phyloP scores from a whole-genome alignment of 1,284 basidiomycete species.

The Hemileia vastatrix region DNA sequence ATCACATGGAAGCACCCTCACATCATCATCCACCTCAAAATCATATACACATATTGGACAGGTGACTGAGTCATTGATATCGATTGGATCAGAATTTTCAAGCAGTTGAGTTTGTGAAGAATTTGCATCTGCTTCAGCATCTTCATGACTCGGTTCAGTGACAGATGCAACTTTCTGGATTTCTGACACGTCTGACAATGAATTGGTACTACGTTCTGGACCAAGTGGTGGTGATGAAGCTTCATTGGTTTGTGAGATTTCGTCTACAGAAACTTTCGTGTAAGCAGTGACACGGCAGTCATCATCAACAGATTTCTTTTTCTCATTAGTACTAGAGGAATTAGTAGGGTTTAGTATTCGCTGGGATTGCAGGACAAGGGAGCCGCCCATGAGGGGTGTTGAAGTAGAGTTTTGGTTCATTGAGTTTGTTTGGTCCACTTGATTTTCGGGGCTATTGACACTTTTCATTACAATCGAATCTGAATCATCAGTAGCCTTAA shows the following conservation, averaged over 20 bases:
- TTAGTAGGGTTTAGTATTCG: too few species aligned
- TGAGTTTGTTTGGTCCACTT: constrained; percentile 14
- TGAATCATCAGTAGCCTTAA: constrained; percentile 1
- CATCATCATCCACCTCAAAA: constrained; percentile 81
- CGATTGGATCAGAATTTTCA: constrained; percentile 11
- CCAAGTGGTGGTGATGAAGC: too few species aligned
- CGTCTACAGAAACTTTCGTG: constrained; percentile 1
- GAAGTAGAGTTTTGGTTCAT: constrained; percentile 2
- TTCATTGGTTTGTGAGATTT: background rate
- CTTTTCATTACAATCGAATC: constrained; percentile 8
- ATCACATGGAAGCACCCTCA: constrained; percentile 78
- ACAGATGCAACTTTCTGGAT: constrained; percentile 14
- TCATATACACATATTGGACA: constrained; percentile 90
- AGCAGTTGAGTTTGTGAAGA: constrained; percentile 49
- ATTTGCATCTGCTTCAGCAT: constrained; percentile 47
- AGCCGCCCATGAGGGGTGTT: too few species aligned
- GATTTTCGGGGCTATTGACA: constrained; percentile 1
- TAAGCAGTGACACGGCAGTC: background rate
- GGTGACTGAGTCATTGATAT: constrained; percentile 54
- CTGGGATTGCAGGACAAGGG: too few species aligned
- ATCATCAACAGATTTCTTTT: too few species aligned
- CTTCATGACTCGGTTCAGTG: background rate
- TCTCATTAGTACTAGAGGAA: too few species aligned
- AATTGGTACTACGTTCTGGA: too few species aligned
- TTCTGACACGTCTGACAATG: too few species aligned